Evolutionary conservation across 805 yeast species (phyloP).

Genomic region (Yamadazyma sp.): DNA sequence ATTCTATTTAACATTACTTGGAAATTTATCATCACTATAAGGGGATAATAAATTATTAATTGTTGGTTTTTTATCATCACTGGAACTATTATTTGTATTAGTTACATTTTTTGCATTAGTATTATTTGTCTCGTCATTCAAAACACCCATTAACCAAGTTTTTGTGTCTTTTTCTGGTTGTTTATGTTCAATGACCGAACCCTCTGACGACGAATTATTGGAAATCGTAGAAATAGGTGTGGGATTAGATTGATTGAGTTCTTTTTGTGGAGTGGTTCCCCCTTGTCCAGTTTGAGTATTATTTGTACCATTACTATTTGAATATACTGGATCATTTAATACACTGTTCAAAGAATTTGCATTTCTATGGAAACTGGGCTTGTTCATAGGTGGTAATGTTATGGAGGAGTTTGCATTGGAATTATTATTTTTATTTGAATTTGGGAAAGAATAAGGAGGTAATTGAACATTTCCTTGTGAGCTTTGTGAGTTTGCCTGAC

Average conservation of each 20-base stretch:
- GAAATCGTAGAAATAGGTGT: too few species aligned
- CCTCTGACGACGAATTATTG: too few species aligned
- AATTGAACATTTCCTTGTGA: neutral
- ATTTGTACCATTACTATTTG: slow-evolving; percentile 7
- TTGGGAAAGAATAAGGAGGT: slow-evolving; percentile 1
- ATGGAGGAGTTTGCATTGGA: neutral
- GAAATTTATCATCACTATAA: slow-evolving; percentile 14
- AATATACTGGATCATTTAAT: slow-evolving; percentile 4
- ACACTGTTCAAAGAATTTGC: slow-evolving; percentile 9
- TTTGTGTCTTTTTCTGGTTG: slow-evolving; percentile 16
- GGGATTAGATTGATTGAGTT: too few species aligned
- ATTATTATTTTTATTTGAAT: neutral
- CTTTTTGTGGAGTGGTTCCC: too few species aligned
- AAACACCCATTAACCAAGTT: slow-evolving; percentile 27
- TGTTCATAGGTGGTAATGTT: slow-evolving; percentile 10
- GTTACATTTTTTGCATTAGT: slow-evolving; percentile 1
- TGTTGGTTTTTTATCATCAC: slow-evolving; percentile 24
- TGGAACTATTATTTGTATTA: slow-evolving; percentile 1
- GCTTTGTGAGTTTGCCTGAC: neutral
- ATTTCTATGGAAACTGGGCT: slow-evolving; percentile 4
- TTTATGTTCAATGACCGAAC: too few species aligned
- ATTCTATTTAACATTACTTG: slow-evolving; percentile 1
- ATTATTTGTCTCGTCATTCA: slow-evolving; percentile 18
- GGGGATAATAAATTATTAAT: slow-evolving; percentile 31
- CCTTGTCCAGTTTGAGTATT: slow-evolving; percentile 1